Conservation (phyloP, 805 yeast genomes). For the Barnettozyma sucrosica region DNA sequence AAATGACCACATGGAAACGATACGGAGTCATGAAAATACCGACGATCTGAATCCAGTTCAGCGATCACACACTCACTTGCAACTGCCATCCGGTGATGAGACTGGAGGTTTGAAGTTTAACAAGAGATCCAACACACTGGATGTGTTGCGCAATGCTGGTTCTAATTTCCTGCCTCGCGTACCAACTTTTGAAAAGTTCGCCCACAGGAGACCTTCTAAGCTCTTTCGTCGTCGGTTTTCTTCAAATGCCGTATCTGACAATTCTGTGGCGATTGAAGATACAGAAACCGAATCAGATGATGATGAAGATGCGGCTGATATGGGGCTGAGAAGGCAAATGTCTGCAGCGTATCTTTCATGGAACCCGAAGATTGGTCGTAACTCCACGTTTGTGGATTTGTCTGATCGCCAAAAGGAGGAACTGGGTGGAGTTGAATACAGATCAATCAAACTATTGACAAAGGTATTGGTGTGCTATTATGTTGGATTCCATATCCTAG, state of each 20-base stretch:
- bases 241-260: constrained; percentile 21
- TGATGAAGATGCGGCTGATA: constrained; percentile 31
- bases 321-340: constrained; percentile 32
- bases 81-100: constrained; percentile 31
- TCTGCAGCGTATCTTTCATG: constrained; percentile 75
- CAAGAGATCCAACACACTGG: constrained; percentile 46
- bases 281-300: constrained; percentile 17
- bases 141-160: constrained; percentile 26
- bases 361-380: constrained; percentile 88
- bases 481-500: constrained; percentile 65
- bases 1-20: not conserved
- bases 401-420: constrained; percentile 86
- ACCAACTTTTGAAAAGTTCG: constrained; percentile 43
- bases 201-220: constrained; percentile 29
- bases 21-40: not conserved
- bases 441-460: constrained; percentile 75
- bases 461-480: constrained; percentile 62
- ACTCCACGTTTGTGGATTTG: constrained; percentile 82
- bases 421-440: constrained; percentile 94
- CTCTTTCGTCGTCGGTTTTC: constrained; percentile 26
- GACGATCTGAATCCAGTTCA: constrained; percentile 21
- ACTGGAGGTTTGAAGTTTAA: constrained; percentile 32
- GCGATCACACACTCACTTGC: constrained; percentile 30
- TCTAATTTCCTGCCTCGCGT: constrained; percentile 28
- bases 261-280: constrained; percentile 10